These are phyloP conservation scores for Mortierella sp. DNA, from an alignment of 371 early-diverging fungal species.

Conservation along the genomic window DNA sequence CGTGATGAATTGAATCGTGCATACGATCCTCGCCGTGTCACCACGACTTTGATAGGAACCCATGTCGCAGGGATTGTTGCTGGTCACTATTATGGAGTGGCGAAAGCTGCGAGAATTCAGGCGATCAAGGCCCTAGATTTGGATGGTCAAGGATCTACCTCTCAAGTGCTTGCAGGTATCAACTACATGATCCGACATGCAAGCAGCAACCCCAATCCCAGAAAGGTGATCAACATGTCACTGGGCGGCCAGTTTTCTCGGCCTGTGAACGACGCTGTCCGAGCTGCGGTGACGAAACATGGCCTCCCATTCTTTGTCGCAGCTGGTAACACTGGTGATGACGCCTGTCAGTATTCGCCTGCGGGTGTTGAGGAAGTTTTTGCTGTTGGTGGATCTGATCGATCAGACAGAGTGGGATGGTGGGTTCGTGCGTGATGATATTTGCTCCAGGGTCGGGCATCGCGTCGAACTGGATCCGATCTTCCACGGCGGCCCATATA, in stretches of 20 bases:
- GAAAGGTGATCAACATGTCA: slow-evolving; percentile 67
- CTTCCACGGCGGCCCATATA: slow-evolving; percentile 40
- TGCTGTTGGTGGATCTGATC: slow-evolving; percentile 73
- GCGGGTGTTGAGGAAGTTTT: slow-evolving; percentile 69
- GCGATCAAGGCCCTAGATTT: slow-evolving; percentile 72
- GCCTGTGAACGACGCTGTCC: slow-evolving; percentile 58
- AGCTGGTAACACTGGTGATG: slow-evolving; percentile 74
- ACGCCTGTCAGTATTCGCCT: slow-evolving; percentile 78
- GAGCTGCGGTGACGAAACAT: slow-evolving; percentile 55
- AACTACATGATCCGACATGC: slow-evolving; percentile 52
- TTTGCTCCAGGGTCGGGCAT: slow-evolving; percentile 64
- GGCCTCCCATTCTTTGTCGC: slow-evolving; percentile 66
- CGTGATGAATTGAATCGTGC: too few relatives aligned
- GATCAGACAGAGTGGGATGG: slow-evolving; percentile 58
- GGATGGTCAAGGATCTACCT: slow-evolving; percentile 65
- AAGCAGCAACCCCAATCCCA: slow-evolving; percentile 37
- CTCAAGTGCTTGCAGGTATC: slow-evolving; percentile 72
- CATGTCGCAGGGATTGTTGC: slow-evolving; percentile 69
- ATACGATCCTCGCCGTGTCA: neutral
- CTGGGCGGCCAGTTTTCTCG: slow-evolving; percentile 64
- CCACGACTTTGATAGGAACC: slow-evolving; percentile 39
- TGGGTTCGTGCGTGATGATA: slow-evolving; percentile 65
- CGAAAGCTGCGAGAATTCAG: slow-evolving; percentile 62
- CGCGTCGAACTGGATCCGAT: slow-evolving; percentile 59
- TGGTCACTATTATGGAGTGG: slow-evolving; percentile 63